Conservation (phyloP, 805 yeast genomes). For the Candida tibetensis region DNA sequence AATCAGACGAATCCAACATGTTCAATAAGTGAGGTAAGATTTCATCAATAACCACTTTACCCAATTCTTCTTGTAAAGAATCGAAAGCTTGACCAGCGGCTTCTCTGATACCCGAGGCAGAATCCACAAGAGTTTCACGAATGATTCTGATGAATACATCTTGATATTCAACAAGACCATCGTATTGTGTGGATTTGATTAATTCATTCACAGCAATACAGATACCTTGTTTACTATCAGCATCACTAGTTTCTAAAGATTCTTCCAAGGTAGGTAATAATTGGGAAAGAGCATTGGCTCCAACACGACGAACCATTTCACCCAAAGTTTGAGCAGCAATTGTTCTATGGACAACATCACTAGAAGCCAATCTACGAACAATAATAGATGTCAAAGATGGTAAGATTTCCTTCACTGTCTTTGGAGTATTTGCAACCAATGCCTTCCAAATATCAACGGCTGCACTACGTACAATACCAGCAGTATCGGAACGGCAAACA, state of each 20-base stretch:
- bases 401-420: conserved; percentile 86
- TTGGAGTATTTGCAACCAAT: conserved; percentile 91
- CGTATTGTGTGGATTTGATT: conserved; percentile 66
- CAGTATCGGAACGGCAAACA: conserved; percentile 89
- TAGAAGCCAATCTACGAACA: conserved; percentile 78
- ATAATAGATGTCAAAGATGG: conserved; percentile 79
- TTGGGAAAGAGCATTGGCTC: conserved; percentile 79
- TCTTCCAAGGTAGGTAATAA: conserved; percentile 80
- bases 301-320: conserved; percentile 91
- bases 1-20: conserved; percentile 54
- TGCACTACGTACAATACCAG: conserved; percentile 82
- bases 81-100: conserved; percentile 93
- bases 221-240: conserved; percentile 90
- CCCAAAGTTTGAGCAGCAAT: conserved; percentile 94
- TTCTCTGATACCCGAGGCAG: conserved; percentile 70
- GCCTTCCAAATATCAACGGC: conserved; percentile 97
- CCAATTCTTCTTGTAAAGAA: conserved; percentile 75
- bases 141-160: conserved; percentile 69
- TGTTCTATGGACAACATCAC: conserved; percentile 71
- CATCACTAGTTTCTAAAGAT: conserved; percentile 54
- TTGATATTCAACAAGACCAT: conserved; percentile 62
- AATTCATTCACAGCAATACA: conserved; percentile 90
- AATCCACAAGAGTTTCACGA: conserved; percentile 75
- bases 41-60: conserved; percentile 83
- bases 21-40: conserved; percentile 79